Conservation (phyloP, 2,329 filamentous ascomycete genomes). For the Paecilomyces fulvus region DNA sequence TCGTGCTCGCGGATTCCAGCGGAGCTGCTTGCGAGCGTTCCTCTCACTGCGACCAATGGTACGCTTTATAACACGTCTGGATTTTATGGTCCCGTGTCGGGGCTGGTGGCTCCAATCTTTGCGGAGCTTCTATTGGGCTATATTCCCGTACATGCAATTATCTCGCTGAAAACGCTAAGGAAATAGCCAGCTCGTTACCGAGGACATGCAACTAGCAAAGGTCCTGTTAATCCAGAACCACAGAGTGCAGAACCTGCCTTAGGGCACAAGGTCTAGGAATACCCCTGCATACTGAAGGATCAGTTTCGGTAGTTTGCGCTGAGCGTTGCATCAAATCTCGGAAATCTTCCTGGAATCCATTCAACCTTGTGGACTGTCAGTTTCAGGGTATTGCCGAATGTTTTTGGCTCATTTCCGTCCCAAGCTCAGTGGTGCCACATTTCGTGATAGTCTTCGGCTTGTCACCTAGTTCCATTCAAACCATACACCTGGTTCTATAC, state of each 20-base stretch:
- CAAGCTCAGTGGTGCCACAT: not conserved
- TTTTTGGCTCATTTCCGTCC: not conserved
- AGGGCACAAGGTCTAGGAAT: not conserved
- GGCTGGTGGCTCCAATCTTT: not conserved
- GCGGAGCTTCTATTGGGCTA: not conserved
- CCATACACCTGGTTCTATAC: not conserved
- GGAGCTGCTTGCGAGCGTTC: not conserved
- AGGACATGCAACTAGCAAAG: not conserved
- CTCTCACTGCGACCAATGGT: not conserved
- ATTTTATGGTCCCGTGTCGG: not conserved
- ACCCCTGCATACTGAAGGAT: not conserved
- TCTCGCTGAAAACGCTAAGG: slow-evolving; percentile 19
- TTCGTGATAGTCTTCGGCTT: not conserved
- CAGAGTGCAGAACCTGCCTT: not conserved
- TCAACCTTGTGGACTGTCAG: not conserved
- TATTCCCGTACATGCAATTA: slow-evolving; percentile 11
- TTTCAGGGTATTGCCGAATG: not conserved
- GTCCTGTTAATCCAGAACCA: not conserved
- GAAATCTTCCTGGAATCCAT: not conserved
- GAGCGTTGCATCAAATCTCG: not conserved
- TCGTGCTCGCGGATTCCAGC: not conserved
- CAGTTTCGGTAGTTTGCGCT: not conserved
- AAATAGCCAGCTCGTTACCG: slow-evolving; percentile 4
- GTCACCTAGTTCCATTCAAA: not conserved
- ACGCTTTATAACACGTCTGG: not conserved